These are phyloP conservation scores for Volvariella volvacea DNA, from an alignment of 1,284 basidiomycete genomes.

Conservation along the genomic window DNA sequence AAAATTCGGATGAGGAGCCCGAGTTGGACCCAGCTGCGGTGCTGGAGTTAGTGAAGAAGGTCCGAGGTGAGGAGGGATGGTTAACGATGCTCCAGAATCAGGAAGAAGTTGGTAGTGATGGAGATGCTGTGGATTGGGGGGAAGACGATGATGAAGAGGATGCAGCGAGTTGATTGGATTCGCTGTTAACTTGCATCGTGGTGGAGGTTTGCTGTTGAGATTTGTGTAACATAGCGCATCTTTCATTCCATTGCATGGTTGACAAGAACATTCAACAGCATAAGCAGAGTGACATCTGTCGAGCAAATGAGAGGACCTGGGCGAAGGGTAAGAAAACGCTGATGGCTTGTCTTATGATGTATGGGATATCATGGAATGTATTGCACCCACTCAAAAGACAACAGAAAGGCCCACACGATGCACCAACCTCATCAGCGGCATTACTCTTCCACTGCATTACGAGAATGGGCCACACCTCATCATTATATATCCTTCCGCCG, in stretches of 20 bases:
- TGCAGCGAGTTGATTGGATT: not conserved
- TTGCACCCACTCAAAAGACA: too few species aligned
- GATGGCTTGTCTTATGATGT: too few species aligned
- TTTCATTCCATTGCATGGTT: too few species aligned
- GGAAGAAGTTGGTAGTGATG: conserved; percentile 24
- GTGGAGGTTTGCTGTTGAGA: too few species aligned
- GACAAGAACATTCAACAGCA: too few species aligned
- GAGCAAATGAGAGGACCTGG: too few species aligned
- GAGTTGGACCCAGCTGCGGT: conserved; percentile 43
- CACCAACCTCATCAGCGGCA: too few species aligned
- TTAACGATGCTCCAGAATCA: not conserved
- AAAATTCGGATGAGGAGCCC: conserved; percentile 19
- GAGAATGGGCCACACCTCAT: conserved; percentile 7
- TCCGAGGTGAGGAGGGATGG: conserved; percentile 24
- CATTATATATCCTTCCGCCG: conserved; percentile 51
- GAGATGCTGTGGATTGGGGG: conserved; percentile 58
- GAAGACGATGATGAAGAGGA: conserved; percentile 33
- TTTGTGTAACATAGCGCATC: conserved; percentile 6
- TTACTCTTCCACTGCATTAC: not conserved
- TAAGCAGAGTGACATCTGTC: too few species aligned
- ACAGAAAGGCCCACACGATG: too few species aligned
- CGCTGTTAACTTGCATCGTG: too few species aligned
- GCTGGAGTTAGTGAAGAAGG: conserved; percentile 43
- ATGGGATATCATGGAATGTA: too few species aligned
- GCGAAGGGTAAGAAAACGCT: too few species aligned